Percentiles rank a stretch among this genome's conserved stretches.
Evolutionary conservation across 2,329 filamentous ascomycete genomes (phyloP).

Genomic region (Pseudocercospora macadamiae): DNA sequence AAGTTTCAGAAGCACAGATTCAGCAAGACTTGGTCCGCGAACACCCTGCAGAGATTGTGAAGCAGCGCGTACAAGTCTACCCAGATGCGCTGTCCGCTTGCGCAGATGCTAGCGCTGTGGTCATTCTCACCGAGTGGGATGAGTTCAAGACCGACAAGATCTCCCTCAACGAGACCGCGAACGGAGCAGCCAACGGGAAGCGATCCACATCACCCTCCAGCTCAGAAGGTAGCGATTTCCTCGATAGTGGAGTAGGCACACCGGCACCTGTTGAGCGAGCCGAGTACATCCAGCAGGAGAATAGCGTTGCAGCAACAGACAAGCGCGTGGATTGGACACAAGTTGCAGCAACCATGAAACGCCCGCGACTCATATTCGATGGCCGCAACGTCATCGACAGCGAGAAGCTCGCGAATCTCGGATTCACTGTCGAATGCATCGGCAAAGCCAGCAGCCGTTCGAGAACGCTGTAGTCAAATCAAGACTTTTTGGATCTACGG

Average conservation of each 20-base stretch:
- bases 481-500: not conserved
- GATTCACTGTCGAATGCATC: constrained; percentile 42
- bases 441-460: constrained; percentile 32
- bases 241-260: constrained; percentile 24
- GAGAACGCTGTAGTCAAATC: constrained; percentile 17
- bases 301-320: constrained; percentile 10
- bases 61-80: constrained; percentile 35
- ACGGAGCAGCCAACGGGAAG: not conserved
- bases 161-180: not conserved
- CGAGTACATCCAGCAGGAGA: constrained; percentile 12
- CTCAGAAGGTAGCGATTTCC: constrained; percentile 24
- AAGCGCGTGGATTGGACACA: constrained; percentile 38
- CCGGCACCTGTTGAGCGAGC: constrained; percentile 15
- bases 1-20: constrained; percentile 40
- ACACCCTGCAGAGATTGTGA: constrained; percentile 30
- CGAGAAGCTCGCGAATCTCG: constrained; percentile 36
- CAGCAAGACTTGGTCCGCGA: constrained; percentile 35
- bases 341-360: constrained; percentile 38
- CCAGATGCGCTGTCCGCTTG: constrained; percentile 38
- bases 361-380: constrained; percentile 42
- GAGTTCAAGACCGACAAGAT: constrained; percentile 40
- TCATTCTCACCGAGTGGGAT: constrained; percentile 42
- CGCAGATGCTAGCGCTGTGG: constrained; percentile 38
- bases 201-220: constrained; percentile 15
- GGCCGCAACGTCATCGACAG: constrained; percentile 42